Evolutionary conservation across 78 protist genomes (phyloP), one percentile per base, ranked within the genome.

Genomic region (Salpingoeca rosetta): DNA sequence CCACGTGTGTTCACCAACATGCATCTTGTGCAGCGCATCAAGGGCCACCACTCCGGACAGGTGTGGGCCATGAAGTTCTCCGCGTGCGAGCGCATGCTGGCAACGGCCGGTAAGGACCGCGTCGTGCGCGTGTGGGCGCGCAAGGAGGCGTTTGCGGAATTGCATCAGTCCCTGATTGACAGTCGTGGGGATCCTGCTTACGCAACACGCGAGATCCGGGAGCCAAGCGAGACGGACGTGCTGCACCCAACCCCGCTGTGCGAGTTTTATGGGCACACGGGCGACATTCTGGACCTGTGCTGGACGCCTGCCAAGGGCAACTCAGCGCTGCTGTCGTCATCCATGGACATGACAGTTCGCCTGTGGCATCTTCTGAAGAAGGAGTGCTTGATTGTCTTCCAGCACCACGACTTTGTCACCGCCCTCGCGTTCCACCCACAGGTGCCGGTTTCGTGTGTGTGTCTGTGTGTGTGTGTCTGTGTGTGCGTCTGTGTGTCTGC

Each of bases 311-410:
- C 65, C 31, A 17, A 51, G 65, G 17, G 75, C 31, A 88, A 76
- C 51, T 22, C 84, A 56, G 84, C 85, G 35, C 38, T 90, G 36
- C 80, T 90, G 37, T 43, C 90, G 12, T 83, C 89, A 1, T 83
- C 89, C 39, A 90, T 90, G 88, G 92, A 90, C 76, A 88, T 84
- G 78, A 90, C 88, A 10, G 92, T 88, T 45, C 83, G 92, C 17
- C 84, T 88, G 38, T 91, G 90, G 90, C 92, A 91, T 28, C 25
- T 86, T 3, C 35, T 57, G 1, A 80, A 84, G 31, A 1, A 7
- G 7, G 86, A 84, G 44, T 83, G 86, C 57, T 36, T 91, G 56
- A 42, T 81, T 38, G 1, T 7, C 22, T 89, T 90, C 81, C 90
- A 77, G 36, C 94, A 91, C 76, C 44, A 85, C 24, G 93, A 91